phyloP scores from a whole-genome alignment of 2,329 filamentous ascomycete species.

The Escovopsis sp. region DNA sequence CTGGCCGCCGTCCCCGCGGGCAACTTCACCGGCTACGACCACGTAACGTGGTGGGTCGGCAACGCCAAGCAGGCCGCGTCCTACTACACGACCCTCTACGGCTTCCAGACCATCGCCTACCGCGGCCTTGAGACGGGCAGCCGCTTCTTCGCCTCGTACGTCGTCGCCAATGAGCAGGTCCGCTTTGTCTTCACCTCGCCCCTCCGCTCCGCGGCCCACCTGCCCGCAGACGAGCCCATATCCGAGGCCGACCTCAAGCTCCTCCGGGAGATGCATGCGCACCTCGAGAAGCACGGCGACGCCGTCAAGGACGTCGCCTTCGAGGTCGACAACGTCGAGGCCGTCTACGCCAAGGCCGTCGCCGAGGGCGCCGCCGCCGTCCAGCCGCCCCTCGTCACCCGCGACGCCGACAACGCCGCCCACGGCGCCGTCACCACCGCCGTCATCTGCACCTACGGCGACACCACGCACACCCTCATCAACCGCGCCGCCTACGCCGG shows the following conservation, averaged over 20 bases:
- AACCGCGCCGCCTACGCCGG: conserved; percentile 57
- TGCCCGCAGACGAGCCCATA: conserved; percentile 46
- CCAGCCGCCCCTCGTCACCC: conserved; percentile 37
- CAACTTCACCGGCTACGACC: conserved; percentile 74
- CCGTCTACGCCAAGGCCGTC: conserved; percentile 63
- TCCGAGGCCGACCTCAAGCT: conserved; percentile 47
- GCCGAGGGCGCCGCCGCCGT: conserved; percentile 48
- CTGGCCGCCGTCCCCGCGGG: conserved; percentile 36
- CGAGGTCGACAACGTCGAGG: conserved; percentile 78
- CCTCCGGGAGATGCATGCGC: conserved; percentile 62
- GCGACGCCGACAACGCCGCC: conserved; percentile 51
- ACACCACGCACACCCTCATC: conserved; percentile 88
- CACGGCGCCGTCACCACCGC: conserved; percentile 57
- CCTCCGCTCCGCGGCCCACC: conserved; percentile 44
- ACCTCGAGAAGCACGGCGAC: conserved; percentile 79
- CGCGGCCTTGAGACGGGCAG: conserved; percentile 78
- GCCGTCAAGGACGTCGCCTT: conserved; percentile 93
- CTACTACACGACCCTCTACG: conserved; percentile 79
- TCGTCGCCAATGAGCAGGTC: conserved; percentile 61
- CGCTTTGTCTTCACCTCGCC: conserved; percentile 78
- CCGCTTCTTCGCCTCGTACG: conserved; percentile 68
- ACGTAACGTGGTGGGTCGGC: conserved; percentile 91
- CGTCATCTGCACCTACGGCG: conserved; percentile 80
- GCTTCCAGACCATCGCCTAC: conserved; percentile 72
- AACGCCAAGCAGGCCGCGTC: conserved; percentile 91